These are phyloP conservation scores for Quercus cerris DNA, from an alignment of 306 rosid genomes.

Conservation along the genomic window DNA sequence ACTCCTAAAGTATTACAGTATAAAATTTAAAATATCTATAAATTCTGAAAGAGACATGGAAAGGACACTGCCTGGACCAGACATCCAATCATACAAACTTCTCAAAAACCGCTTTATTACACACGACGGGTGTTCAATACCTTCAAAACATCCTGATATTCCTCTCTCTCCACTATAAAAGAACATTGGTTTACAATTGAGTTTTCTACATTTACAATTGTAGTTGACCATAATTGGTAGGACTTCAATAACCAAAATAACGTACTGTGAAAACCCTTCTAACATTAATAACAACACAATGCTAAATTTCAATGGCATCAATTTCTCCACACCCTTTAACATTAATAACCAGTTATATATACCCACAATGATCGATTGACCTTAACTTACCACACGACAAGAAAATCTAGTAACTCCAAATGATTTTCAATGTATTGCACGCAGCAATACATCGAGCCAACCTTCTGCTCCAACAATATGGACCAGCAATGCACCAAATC, in stretches of 20 bases:
- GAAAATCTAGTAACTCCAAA: conserved; percentile 69
- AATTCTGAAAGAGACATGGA: too few relatives aligned
- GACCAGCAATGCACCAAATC: conserved; percentile 90
- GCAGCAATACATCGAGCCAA: conserved; percentile 59
- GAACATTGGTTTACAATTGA: not conserved
- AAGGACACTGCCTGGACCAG: too few relatives aligned
- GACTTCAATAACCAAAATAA: not conserved
- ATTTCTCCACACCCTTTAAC: not conserved
- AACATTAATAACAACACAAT: not conserved
- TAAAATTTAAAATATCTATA: too few relatives aligned
- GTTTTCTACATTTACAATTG: not conserved
- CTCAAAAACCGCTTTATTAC: too few relatives aligned
- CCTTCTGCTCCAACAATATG: conserved; percentile 74
- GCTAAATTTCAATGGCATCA: not conserved
- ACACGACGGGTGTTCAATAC: too few relatives aligned
- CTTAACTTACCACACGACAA: conserved; percentile 57
- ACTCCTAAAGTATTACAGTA: too few relatives aligned
- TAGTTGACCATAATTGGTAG: not conserved
- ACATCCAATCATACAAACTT: too few relatives aligned
- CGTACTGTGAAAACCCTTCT: not conserved
- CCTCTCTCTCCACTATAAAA: too few relatives aligned
- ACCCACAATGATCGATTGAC: too few relatives aligned
- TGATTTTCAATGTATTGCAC: conserved; percentile 73
- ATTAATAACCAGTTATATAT: too few relatives aligned
- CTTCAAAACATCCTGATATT: too few relatives aligned